phyloP scores from a whole-genome alignment of 2,329 filamentous ascomycete genomes.

The Apiospora arundinis region DNA sequence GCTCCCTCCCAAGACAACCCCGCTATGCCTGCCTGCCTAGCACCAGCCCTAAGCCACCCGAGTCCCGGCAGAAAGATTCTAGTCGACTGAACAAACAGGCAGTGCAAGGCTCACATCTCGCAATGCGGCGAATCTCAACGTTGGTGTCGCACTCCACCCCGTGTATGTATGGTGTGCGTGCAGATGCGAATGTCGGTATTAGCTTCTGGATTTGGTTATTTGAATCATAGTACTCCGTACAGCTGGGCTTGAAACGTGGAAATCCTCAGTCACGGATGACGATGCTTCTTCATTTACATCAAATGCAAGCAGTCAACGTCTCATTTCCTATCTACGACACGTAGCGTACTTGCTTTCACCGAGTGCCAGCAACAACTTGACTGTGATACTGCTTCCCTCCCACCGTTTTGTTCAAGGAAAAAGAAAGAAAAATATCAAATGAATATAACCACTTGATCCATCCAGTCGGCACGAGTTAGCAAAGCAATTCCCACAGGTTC shows the following conservation, averaged over 20 bases:
- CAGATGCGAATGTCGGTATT: background rate
- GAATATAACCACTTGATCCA: no score
- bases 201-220: background rate
- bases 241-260: background rate
- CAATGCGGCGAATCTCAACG: background rate
- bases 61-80: slow-evolving; percentile 12
- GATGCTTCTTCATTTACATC: background rate
- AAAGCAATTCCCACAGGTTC: background rate
- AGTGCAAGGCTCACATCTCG: slow-evolving; percentile 3
- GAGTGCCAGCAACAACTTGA: no score
- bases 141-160: background rate
- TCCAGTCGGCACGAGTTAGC: background rate
- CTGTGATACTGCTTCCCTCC: no score
- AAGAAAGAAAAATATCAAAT: no score
- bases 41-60: slow-evolving; percentile 15
- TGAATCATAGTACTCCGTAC: background rate
- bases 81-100: background rate
- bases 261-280: background rate
- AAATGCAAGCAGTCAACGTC: background rate
- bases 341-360: no score
- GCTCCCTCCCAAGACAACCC: background rate
- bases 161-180: background rate
- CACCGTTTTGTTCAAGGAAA: no score
- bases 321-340: background rate
- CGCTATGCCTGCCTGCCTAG: slow-evolving; percentile 1